These are phyloP conservation scores for Picea engelmannii DNA, from an alignment of 83 land plant genomes.

Conservation along the genomic window DNA sequence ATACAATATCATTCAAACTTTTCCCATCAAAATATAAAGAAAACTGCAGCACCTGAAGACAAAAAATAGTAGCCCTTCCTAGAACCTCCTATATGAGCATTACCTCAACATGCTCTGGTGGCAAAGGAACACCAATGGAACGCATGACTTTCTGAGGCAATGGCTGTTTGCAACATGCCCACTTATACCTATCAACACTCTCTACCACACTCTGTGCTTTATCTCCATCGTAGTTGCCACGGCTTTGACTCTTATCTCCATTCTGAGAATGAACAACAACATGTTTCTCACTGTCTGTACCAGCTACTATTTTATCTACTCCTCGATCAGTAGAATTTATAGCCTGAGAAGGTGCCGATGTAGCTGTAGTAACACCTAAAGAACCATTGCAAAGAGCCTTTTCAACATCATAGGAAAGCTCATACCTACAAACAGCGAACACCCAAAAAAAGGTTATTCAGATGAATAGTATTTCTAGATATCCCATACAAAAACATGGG, in stretches of 20 bases:
- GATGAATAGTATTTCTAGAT: not conserved
- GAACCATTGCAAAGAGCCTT: conserved; percentile 60
- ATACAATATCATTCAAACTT: not conserved
- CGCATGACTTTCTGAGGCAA: conserved; percentile 78
- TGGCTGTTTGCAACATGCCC: conserved; percentile 82
- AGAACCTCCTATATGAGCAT: not conserved
- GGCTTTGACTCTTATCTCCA: conserved; percentile 42
- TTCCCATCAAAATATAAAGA: not conserved
- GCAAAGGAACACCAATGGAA: conserved; percentile 83
- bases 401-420: conserved; percentile 83
- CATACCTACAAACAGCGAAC: conserved; percentile 57
- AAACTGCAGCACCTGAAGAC: not conserved
- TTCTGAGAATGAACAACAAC: conserved; percentile 31
- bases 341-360: conserved; percentile 33
- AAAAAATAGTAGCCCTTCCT: not conserved
- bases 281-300: conserved; percentile 44
- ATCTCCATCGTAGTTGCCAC: conserved; percentile 29
- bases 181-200: conserved; percentile 63
- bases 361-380: conserved; percentile 42
- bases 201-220: conserved; percentile 25
- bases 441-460: not conserved
- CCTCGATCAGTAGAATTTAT: not conserved
- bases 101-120: conserved; percentile 85
- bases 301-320: conserved; percentile 12
- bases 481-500: not conserved